phyloP scores from a whole-genome alignment of 306 rosid genomes.

The Citrullus amarus region DNA sequence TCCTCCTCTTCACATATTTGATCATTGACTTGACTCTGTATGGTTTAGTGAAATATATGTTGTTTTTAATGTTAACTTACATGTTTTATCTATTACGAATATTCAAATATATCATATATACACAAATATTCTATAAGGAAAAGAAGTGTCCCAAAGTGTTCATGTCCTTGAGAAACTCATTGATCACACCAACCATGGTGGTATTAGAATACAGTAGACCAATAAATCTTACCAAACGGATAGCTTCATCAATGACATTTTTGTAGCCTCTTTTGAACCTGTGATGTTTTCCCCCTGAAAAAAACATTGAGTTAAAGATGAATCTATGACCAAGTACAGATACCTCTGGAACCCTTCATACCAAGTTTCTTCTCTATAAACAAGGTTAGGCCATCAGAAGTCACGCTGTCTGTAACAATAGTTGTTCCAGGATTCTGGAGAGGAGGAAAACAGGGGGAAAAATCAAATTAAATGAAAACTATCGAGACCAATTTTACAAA shows the following conservation, averaged over 20 bases:
- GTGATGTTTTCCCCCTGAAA: slow-evolving; percentile 81
- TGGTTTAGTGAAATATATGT: neutral
- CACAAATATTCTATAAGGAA: neutral
- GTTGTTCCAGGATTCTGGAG: slow-evolving; percentile 88
- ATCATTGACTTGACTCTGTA: neutral
- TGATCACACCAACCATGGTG: neutral
- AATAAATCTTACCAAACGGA: slow-evolving; percentile 61
- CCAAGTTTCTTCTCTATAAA: slow-evolving; percentile 94
- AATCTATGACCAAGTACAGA: neutral
- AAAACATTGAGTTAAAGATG: slow-evolving; percentile 14
- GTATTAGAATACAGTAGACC: slow-evolving; percentile 6
- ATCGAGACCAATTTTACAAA: neutral
- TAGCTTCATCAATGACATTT: slow-evolving; percentile 94
- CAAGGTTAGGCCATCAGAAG: slow-evolving; percentile 88
- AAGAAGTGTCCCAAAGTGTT: neutral
- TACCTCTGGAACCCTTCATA: slow-evolving; percentile 21
- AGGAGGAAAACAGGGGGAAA: slow-evolving; percentile 5
- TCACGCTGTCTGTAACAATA: slow-evolving; percentile 92
- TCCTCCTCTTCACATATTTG: neutral
- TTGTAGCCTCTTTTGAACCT: slow-evolving; percentile 97
- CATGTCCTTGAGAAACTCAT: neutral
- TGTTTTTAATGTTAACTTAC: neutral
- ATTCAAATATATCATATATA: neutral
- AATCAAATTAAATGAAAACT: neutral
- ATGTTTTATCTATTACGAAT: neutral